Conservation (phyloP, 441 rosid genomes). For the Biscutella laevigata region DNA sequence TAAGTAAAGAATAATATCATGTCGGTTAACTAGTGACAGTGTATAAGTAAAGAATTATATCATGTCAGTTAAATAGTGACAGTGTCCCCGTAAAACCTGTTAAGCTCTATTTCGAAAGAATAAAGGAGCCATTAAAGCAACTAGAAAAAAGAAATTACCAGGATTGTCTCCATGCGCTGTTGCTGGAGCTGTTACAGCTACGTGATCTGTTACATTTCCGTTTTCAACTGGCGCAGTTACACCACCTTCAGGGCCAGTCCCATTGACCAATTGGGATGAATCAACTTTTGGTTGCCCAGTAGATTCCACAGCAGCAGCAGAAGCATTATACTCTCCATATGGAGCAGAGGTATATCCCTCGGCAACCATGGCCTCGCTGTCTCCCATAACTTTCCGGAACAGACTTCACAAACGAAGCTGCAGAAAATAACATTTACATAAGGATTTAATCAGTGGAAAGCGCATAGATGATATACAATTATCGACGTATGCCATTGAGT, state of each 20-base stretch:
- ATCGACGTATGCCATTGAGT: background rate
- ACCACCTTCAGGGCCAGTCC: conserved; percentile 35
- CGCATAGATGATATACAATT: background rate
- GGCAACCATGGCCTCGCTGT: conserved; percentile 55
- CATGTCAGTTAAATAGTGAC: too few species aligned
- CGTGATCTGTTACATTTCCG: conserved; percentile 37
- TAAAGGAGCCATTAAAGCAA: background rate
- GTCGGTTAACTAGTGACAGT: too few species aligned
- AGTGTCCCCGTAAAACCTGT: background rate
- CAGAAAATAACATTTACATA: background rate
- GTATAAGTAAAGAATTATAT: too few species aligned
- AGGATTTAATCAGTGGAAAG: conserved; percentile 1
- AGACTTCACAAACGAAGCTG: conserved; percentile 18
- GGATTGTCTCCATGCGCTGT: conserved; percentile 43
- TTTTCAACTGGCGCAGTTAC: conserved; percentile 37
- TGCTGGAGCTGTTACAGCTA: conserved; percentile 30
- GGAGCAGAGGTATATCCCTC: conserved; percentile 35
- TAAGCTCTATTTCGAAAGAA: background rate
- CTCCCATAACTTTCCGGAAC: conserved; percentile 49
- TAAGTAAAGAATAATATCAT: background rate
- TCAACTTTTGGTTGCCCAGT: conserved; percentile 26
- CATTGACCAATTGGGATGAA: conserved; percentile 43
- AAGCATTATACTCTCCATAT: conserved; percentile 27
- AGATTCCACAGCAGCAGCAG: conserved; percentile 29
- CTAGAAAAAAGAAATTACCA: conserved; percentile 35